Conservation (phyloP, 1,284 basidiomycete species). For the Malassezia yamatoensis region DNA sequence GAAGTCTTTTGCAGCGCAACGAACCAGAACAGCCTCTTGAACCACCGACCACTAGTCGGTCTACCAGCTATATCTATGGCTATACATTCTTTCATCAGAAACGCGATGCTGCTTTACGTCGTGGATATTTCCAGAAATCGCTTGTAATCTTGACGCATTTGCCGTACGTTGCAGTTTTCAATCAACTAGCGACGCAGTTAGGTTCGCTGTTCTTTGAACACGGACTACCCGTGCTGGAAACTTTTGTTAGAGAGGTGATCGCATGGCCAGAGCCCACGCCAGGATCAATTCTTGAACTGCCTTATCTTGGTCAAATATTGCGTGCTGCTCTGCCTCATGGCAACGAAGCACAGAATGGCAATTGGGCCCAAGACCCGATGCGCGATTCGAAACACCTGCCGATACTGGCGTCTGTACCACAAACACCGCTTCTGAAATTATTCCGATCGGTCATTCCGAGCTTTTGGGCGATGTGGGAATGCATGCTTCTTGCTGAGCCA, state of each 20-base stretch:
- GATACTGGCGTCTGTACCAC: slow-evolving; percentile 68
- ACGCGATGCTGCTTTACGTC: slow-evolving; percentile 29
- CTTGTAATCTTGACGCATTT: slow-evolving; percentile 74
- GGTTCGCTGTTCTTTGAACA: slow-evolving; percentile 51
- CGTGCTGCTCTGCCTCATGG: slow-evolving; percentile 34
- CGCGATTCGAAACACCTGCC: slow-evolving; percentile 41
- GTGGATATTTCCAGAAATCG: slow-evolving; percentile 56
- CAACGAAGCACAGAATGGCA: slow-evolving; percentile 32
- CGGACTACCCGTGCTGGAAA: slow-evolving; percentile 39
- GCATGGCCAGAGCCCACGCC: slow-evolving; percentile 34
- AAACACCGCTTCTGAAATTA: slow-evolving; percentile 50
- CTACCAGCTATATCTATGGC: slow-evolving; percentile 43
- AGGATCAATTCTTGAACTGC: slow-evolving; percentile 31
- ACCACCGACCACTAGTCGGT: slow-evolving; percentile 22
- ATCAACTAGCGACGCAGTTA: slow-evolving; percentile 59
- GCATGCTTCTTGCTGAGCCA: slow-evolving; percentile 64
- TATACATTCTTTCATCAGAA: slow-evolving; percentile 46
- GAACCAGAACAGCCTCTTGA: not conserved
- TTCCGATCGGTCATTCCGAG: slow-evolving; percentile 55
- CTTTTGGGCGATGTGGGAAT: slow-evolving; percentile 63
- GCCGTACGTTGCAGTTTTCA: slow-evolving; percentile 73
- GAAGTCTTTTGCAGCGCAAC: not conserved
- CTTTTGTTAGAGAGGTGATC: slow-evolving; percentile 31
- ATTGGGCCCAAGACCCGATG: slow-evolving; percentile 10
- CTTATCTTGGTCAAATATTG: slow-evolving; percentile 29